Conservation (phyloP, 257 asterid species). For the Petrea volubilis region DNA sequence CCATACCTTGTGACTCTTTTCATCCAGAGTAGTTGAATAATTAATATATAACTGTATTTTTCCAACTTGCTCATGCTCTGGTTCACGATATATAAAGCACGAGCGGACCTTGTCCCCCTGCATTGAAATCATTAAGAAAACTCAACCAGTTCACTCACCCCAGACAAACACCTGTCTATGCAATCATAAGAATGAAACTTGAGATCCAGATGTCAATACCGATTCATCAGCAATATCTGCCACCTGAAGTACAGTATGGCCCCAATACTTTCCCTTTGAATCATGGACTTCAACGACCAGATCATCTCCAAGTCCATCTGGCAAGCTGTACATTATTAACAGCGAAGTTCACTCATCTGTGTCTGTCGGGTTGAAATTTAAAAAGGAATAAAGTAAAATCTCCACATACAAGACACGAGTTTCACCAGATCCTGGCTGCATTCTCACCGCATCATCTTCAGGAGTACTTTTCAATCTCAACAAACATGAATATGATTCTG, state of each 20-base stretch:
- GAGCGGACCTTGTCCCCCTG: conserved; percentile 90
- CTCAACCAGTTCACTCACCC: conserved; percentile 8
- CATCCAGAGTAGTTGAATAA: conserved; percentile 74
- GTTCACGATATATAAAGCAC: conserved; percentile 77
- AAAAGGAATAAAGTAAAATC: conserved; percentile 6
- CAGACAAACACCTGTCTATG: neutral
- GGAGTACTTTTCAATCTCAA: conserved; percentile 82
- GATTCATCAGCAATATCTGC: conserved; percentile 91
- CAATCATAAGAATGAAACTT: conserved; percentile 5
- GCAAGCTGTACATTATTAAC: conserved; percentile 55
- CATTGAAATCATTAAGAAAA: conserved; percentile 26
- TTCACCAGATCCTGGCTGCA: conserved; percentile 98
- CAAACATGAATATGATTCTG: conserved; percentile 83
- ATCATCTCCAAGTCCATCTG: conserved; percentile 92
- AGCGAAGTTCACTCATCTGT: conserved; percentile 16
- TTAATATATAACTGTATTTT: conserved; percentile 69
- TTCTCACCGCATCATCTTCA: conserved; percentile 75
- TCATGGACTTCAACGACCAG: conserved; percentile 76
- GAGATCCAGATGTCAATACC: conserved; percentile 43
- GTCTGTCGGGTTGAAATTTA: conserved; percentile 6
- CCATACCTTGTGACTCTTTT: conserved; percentile 71
- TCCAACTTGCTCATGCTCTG: conserved; percentile 93
- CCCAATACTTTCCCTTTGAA: conserved; percentile 78
- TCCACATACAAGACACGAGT: conserved; percentile 79
- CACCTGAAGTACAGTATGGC: conserved; percentile 79